These are phyloP conservation scores for Phytomonas francai DNA, from an alignment of 208 protist genomes.

Conservation along the genomic window DNA sequence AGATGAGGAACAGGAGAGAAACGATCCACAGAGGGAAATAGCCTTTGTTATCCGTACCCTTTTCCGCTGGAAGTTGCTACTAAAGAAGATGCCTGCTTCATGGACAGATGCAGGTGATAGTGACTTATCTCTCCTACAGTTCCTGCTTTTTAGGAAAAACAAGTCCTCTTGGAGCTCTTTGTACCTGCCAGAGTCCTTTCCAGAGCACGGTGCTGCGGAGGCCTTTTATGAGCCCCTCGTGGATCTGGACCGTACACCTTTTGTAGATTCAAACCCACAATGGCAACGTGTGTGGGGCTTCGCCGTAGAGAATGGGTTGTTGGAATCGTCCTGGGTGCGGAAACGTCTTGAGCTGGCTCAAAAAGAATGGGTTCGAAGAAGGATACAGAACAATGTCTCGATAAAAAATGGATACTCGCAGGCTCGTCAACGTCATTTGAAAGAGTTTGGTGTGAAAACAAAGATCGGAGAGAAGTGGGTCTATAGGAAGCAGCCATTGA, in stretches of 20 bases:
- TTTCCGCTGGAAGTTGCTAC: conserved; percentile 28
- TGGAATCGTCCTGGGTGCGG: conserved; percentile 34
- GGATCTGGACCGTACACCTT: conserved; percentile 35
- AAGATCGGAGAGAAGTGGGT: conserved; percentile 20
- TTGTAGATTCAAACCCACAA: conserved; percentile 31
- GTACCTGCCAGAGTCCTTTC: conserved; percentile 27
- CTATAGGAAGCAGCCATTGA: conserved; percentile 53
- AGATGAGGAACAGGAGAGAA: neutral
- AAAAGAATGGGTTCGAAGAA: conserved; percentile 17
- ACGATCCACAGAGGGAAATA: neutral
- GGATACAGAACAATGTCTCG: conserved; percentile 11
- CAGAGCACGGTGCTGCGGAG: conserved; percentile 27
- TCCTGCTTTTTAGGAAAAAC: conserved; percentile 17
- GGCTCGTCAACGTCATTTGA: conserved; percentile 26
- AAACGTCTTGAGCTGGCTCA: conserved; percentile 55
- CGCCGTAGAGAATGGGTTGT: conserved; percentile 39
- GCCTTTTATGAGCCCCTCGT: conserved; percentile 58
- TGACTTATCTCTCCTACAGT: conserved; percentile 39
- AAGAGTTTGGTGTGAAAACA: conserved; percentile 33
- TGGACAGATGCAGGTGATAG: conserved; percentile 33
- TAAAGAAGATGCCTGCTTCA: conserved; percentile 15
- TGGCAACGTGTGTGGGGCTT: conserved; percentile 58
- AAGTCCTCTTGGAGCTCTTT: conserved; percentile 36
- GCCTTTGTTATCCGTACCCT: conserved; percentile 20
- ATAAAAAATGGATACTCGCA: neutral